Conservation (phyloP, 768 basidiomycete species). For the Nidula microcarpa region DNA sequence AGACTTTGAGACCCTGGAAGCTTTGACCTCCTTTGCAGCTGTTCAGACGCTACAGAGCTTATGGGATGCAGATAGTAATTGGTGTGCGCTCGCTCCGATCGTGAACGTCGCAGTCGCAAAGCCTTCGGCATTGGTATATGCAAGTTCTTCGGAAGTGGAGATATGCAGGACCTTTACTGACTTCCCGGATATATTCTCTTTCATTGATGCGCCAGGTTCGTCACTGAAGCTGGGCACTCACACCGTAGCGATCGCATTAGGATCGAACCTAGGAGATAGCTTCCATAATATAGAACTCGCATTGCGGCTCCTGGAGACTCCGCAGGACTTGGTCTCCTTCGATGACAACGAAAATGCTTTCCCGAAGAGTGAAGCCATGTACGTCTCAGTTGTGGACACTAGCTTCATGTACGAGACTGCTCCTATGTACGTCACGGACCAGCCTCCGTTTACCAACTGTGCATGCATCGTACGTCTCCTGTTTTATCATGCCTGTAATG, state of each 20-base stretch:
- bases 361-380: slow-evolving; percentile 9
- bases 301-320: slow-evolving; percentile 63
- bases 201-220: background rate
- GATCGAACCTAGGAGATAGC: slow-evolving; percentile 88
- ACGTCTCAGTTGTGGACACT: slow-evolving; percentile 58
- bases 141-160: slow-evolving; percentile 60
- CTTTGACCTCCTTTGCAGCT: slow-evolving; percentile 58
- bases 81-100: slow-evolving; percentile 12
- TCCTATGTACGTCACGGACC: slow-evolving; percentile 95
- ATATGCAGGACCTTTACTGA: slow-evolving; percentile 44
- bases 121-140: slow-evolving; percentile 66
- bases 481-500: background rate
- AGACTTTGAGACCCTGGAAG: slow-evolving; percentile 64
- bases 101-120: slow-evolving; percentile 65
- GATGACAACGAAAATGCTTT: slow-evolving; percentile 8
- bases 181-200: slow-evolving; percentile 18
- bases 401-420: slow-evolving; percentile 91
- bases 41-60: slow-evolving; percentile 34
- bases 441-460: slow-evolving; percentile 86
- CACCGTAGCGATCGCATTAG: slow-evolving; percentile 70
- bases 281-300: slow-evolving; percentile 81
- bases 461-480: slow-evolving; percentile 73
- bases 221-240: background rate
- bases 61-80: background rate
- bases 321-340: slow-evolving; percentile 21